phyloP scores from a whole-genome alignment of 495 filamentous ascomycete species.

The Hypoxylon trugodes region DNA sequence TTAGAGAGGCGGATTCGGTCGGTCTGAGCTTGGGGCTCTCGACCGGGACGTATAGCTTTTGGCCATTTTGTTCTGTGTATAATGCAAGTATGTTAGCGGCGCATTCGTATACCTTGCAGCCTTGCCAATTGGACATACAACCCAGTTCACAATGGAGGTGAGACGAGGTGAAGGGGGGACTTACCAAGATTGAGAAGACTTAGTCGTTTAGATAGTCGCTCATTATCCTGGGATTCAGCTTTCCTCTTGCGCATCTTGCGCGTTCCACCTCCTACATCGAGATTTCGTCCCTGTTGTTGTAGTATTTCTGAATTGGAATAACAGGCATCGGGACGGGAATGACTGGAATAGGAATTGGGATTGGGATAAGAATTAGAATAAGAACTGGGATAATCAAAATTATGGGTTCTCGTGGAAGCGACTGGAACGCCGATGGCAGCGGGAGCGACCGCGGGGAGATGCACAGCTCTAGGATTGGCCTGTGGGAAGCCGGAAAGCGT shows the following conservation, averaged over 20 bases:
- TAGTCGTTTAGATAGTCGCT: conserved; percentile 79
- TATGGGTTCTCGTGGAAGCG: conserved; percentile 23
- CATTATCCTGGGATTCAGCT: conserved; percentile 59
- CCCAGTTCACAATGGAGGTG: conserved; percentile 1
- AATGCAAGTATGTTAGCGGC: conserved; percentile 4
- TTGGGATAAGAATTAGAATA: conserved; percentile 7
- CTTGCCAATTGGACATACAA: too few species aligned
- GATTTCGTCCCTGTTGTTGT: conserved; percentile 9
- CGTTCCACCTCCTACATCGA: conserved; percentile 42
- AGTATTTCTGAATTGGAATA: conserved; percentile 20
- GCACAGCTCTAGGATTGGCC: conserved; percentile 32
- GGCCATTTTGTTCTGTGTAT: conserved; percentile 59
- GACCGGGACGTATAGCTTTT: conserved; percentile 65
- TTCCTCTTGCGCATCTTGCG: conserved; percentile 59
- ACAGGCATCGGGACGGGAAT: conserved; percentile 6
- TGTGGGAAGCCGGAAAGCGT: conserved; percentile 18
- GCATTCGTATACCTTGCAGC: too few species aligned
- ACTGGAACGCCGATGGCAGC: conserved; percentile 13
- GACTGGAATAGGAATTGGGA: conserved; percentile 2
- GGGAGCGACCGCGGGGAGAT: conserved; percentile 15
- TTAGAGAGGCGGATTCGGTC: conserved; percentile 13
- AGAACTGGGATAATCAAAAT: conserved; percentile 1
- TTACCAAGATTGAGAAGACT: conserved; percentile 82
- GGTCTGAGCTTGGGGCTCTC: conserved; percentile 46
- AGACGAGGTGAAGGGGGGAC: conserved; percentile 30